Conservation (phyloP, 805 yeast species). For the Pichia cabralensis region DNA sequence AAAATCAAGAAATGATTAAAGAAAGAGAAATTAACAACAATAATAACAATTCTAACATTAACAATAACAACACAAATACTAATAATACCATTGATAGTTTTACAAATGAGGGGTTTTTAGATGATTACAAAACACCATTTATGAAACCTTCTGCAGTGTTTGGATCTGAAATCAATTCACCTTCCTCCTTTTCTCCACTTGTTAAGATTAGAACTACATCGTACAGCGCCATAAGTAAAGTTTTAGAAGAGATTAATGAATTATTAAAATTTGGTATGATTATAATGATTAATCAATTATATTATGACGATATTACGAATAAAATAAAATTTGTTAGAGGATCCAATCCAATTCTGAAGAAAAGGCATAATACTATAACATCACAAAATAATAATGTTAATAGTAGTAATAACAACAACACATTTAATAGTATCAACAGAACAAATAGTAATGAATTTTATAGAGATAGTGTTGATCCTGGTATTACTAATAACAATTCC, state of each 20-base stretch:
- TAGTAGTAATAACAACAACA: neutral
- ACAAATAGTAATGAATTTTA: no score
- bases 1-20: slow-evolving; percentile 6
- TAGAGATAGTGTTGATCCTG: no score
- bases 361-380: slow-evolving; percentile 6
- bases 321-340: slow-evolving; percentile 23
- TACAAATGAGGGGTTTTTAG: neutral
- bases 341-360: slow-evolving; percentile 23
- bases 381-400: slow-evolving; percentile 1
- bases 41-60: slow-evolving; percentile 1
- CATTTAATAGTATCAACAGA: no score
- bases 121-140: slow-evolving; percentile 6
- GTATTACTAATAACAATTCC: no score
- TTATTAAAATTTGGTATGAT: slow-evolving; percentile 34
- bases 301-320: slow-evolving; percentile 21
- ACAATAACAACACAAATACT: slow-evolving; percentile 7
- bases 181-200: slow-evolving; percentile 11
- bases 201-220: slow-evolving; percentile 3
- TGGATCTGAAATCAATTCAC: slow-evolving; percentile 5
- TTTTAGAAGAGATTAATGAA: slow-evolving; percentile 37
- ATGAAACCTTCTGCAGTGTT: slow-evolving; percentile 7
- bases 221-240: slow-evolving; percentile 22
- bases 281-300: slow-evolving; percentile 15
- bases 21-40: neutral
- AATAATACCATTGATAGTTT: no score